Conservation (phyloP, 176 grass and related monocot genomes). For the Oryza meridionalis region DNA sequence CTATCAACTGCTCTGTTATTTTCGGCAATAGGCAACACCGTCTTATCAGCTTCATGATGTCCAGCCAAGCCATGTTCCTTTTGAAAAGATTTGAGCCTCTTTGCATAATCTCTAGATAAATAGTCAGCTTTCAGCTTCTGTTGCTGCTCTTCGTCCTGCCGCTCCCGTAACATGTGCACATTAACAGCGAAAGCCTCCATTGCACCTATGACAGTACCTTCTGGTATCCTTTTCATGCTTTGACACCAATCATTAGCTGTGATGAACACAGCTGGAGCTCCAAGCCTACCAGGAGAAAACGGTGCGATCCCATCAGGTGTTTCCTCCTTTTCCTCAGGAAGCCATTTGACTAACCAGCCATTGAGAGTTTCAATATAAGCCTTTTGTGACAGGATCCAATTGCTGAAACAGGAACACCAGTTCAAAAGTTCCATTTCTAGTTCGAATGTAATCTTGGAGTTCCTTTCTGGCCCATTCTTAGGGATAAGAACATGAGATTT, state of each 20-base stretch:
- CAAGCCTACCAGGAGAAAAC: constrained; percentile 70
- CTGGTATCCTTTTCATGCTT: constrained; percentile 60
- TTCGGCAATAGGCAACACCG: constrained; percentile 2
- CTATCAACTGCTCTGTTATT: constrained; percentile 48
- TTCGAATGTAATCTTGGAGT: constrained; percentile 60
- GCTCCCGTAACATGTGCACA: constrained; percentile 65
- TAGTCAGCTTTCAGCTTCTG: constrained; percentile 69
- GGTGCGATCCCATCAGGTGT: constrained; percentile 57
- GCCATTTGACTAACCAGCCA: constrained; percentile 87
- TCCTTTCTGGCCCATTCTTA: constrained; percentile 56
- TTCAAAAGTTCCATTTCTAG: constrained; percentile 87
- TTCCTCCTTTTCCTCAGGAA: constrained; percentile 79
- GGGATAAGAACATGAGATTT: constrained; percentile 60
- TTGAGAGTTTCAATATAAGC: constrained; percentile 78
- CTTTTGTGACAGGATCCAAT: constrained; percentile 75
- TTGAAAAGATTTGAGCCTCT: constrained; percentile 57
- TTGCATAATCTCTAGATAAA: constrained; percentile 71
- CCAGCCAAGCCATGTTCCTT: constrained; percentile 48
- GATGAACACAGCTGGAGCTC: constrained; percentile 73
- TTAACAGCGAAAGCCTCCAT: constrained; percentile 71
- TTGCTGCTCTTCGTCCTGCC: constrained; percentile 61
- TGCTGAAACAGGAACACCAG: constrained; percentile 81
- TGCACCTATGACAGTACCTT: constrained; percentile 53
- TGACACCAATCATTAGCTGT: constrained; percentile 80
- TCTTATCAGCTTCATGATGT: constrained; percentile 33